Base-by-base conservation (phyloP, 768 basidiomycete species). In the Amanita subjunquillea region DNA sequence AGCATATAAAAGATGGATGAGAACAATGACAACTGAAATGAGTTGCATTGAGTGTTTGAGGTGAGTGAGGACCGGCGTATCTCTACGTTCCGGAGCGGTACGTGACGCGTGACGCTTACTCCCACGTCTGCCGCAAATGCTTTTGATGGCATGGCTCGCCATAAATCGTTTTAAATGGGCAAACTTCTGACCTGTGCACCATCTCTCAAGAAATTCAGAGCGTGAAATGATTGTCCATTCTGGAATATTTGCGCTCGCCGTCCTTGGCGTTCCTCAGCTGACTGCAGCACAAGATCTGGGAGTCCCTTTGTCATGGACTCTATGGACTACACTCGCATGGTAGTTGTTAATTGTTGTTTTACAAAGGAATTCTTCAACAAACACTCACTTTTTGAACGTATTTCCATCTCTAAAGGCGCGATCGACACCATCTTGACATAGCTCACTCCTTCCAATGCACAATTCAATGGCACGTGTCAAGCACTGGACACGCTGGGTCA, bases 341-440 rank as follows among this genome's bases (percentile, higher is more conserved):
- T 56, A 76, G 69, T 20, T 17, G 3, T 10, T 41, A n/a, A 41
- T 3, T 3, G 2, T 22, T 23, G 8, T 20, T 41, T 41, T 22
- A 23, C 40, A 41, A 34, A 34, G 40, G 9, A 41, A 3, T 41
- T 22, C 8, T 41, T 4, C 17, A 41, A 41, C 56, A 63, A 65
- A 6, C 66, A 71, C 17, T 57, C 67, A 4, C 52, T 66, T n/a
- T 57, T 63, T 17, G 65, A 74, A 51, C 71, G 73, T 12, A 67
- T 74, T n/a, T 59, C 65, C 4, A 66, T 75, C 27, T 65, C 76
- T 1, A 68, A 73, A 54, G 62, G 67, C 55, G 72, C 69, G 6
- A 72, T 76, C 52, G 63, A 75, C 54, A 60, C 61, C 12, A 71
- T 78, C 36, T 54, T 67, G 3, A 66, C 72, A 12, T 69, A 69